phyloP scores from a whole-genome alignment of 164 flowering plant species.

The Akebia trifoliata region DNA sequence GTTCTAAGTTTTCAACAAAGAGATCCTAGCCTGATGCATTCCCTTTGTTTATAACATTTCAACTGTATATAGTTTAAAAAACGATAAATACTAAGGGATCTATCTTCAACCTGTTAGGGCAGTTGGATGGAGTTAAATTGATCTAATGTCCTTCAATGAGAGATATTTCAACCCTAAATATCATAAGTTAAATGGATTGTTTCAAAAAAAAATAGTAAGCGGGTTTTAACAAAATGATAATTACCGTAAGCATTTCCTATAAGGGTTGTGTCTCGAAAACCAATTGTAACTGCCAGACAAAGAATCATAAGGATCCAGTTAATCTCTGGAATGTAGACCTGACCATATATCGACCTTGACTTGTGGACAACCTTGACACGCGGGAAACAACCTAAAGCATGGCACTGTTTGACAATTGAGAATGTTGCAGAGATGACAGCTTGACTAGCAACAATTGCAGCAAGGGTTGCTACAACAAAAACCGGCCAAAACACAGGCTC shows the following conservation, averaged over 20 bases:
- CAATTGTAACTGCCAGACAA: constrained; percentile 44
- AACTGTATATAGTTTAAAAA: too few relatives aligned
- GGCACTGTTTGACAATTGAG: constrained; percentile 61
- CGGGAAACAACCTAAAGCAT: constrained; percentile 70
- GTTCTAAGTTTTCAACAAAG: constrained; percentile 4
- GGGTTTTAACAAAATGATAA: constrained; percentile 8
- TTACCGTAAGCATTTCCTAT: constrained; percentile 73
- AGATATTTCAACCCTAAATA: not conserved
- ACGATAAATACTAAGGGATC: too few relatives aligned
- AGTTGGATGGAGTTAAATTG: too few relatives aligned
- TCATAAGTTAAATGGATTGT: not conserved
- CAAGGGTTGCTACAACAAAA: constrained; percentile 46
- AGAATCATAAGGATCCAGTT: constrained; percentile 74
- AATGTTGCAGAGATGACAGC: constrained; percentile 57
- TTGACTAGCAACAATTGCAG: constrained; percentile 64
- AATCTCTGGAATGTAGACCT: constrained; percentile 66
- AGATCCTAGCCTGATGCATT: not conserved
- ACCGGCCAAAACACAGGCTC: constrained; percentile 59
- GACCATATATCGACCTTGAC: constrained; percentile 48
- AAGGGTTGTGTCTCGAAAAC: constrained; percentile 43
- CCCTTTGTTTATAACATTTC: not conserved
- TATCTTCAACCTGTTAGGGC: too few relatives aligned
- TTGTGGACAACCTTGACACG: constrained; percentile 66
- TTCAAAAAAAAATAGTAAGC: too few relatives aligned
- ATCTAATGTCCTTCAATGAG: too few relatives aligned